phyloP scores from a whole-genome alignment of 306 rosid genomes.

The Prunus persica region Prunus_persica_NCBIv2 NC_034015.1:12120001-12120500 shows the following conservation, averaged over 20 bases:
- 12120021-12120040: neutral
- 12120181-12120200: no score
- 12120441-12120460: constrained; percentile 64
- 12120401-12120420: constrained; percentile 82
- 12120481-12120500: constrained; percentile 11
- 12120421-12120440: constrained; percentile 96
- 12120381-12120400: constrained; percentile 62
- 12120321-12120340: constrained; percentile 6
- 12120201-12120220: no score
- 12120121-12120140: neutral
- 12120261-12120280: neutral
- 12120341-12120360: constrained; percentile 60
- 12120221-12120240: no score
- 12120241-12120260: neutral
- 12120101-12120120: neutral
- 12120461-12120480: constrained; percentile 10
- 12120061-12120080: no score
- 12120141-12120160: neutral
- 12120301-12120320: neutral
- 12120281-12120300: neutral
- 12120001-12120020: constrained; percentile 53
- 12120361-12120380: constrained; percentile 60
- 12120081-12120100: no score
- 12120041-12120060: no score
- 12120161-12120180: neutral